These are phyloP conservation scores for Aspergillus affinis DNA, from an alignment of 495 filamentous ascomycete species.

Conservation along the genomic window DNA sequence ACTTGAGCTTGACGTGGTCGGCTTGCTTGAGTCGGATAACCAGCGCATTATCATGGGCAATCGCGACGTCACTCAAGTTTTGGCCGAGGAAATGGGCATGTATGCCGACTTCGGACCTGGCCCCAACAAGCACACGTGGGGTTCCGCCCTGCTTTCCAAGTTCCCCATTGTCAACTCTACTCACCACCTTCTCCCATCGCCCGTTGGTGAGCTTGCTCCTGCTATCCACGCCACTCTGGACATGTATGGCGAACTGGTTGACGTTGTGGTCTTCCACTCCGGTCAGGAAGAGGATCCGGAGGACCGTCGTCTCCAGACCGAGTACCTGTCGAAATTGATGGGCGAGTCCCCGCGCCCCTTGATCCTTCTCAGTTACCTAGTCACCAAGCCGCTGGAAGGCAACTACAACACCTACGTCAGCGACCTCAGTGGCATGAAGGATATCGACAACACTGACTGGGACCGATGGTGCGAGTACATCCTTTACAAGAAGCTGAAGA, in stretches of 20 bases:
- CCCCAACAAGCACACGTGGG: slow-evolving; percentile 99
- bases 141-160: slow-evolving; percentile 86
- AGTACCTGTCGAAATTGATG: slow-evolving; percentile 90
- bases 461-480: slow-evolving; percentile 99
- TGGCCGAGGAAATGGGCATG: slow-evolving; percentile 96
- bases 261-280: slow-evolving; percentile 98
- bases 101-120: slow-evolving; percentile 97
- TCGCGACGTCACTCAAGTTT: slow-evolving; percentile 90
- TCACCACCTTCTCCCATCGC: slow-evolving; percentile 90
- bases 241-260: slow-evolving; percentile 83
- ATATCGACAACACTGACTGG: slow-evolving; percentile 92
- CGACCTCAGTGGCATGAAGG: slow-evolving; percentile 83
- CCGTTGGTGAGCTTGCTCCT: slow-evolving; percentile 91
- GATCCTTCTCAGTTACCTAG: slow-evolving; percentile 87
- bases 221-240: slow-evolving; percentile 95
- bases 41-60: slow-evolving; percentile 99
- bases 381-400: slow-evolving; percentile 84
- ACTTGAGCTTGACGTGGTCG: slow-evolving; percentile 91
- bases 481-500: slow-evolving; percentile 83
- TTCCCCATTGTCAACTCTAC: slow-evolving; percentile 98
- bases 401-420: slow-evolving; percentile 98
- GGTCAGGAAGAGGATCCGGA: slow-evolving; percentile 97
- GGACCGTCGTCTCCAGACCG: slow-evolving; percentile 82
- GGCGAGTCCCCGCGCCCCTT: slow-evolving; percentile 74
- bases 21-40: slow-evolving; percentile 87